Conservation (phyloP, 257 asterid species). For the Euphrasia confusa region DNA sequence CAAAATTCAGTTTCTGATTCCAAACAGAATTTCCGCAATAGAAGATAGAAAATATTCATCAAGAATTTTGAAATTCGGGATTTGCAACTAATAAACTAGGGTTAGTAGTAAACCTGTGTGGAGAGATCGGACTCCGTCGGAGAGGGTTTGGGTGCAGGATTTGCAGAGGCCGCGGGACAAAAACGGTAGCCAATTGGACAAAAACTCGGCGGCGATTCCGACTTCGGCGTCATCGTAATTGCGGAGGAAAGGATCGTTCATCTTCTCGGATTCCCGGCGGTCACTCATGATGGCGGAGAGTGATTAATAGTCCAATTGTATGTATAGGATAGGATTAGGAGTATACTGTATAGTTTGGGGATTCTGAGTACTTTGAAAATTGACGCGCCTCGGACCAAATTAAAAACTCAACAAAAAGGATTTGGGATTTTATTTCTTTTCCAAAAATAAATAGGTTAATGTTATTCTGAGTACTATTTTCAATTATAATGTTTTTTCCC, state of each 20-base stretch:
- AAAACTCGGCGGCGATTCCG: conserved; percentile 69
- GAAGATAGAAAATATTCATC: background rate
- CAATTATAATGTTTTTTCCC: too few relatives aligned
- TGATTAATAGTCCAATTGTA: background rate
- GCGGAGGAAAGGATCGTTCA: conserved; percentile 47
- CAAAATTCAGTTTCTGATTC: conserved; percentile 1
- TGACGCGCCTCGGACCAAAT: too few relatives aligned
- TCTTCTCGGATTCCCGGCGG: conserved; percentile 20
- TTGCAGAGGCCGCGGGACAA: conserved; percentile 79
- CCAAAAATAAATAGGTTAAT: too few relatives aligned
- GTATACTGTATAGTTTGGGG: too few relatives aligned
- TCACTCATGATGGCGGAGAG: conserved; percentile 26
- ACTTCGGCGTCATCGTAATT: conserved; percentile 54
- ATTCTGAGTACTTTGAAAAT: too few relatives aligned
- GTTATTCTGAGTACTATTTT: too few relatives aligned
- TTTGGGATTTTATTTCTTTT: too few relatives aligned
- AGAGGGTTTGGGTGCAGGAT: conserved; percentile 42
- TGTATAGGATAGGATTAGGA: too few relatives aligned
- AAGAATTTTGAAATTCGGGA: background rate
- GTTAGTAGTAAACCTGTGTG: conserved; percentile 23
- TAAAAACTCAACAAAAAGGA: too few relatives aligned
- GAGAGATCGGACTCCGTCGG: conserved; percentile 62
- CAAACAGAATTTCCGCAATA: background rate
- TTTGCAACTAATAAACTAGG: conserved; percentile 11
- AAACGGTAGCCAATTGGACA: conserved; percentile 88